Percentiles rank a stretch among this genome's conserved stretches.
phyloP scores from a whole-genome alignment of 495 filamentous ascomycete genomes.

The Neurospora africana region DNA sequence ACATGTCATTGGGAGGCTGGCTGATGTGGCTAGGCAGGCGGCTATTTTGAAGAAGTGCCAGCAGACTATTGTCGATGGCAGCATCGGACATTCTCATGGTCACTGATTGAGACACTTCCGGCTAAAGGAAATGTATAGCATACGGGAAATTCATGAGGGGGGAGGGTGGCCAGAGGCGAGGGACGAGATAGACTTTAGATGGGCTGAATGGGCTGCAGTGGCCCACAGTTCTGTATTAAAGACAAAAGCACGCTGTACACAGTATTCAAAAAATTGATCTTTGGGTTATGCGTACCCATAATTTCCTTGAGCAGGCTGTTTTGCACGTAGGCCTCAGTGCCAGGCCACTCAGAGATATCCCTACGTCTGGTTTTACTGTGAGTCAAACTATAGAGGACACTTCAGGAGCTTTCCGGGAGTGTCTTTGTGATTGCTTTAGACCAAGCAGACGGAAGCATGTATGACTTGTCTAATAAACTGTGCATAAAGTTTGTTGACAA shows the following conservation, averaged over 20 bases:
- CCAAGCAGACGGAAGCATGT: background rate
- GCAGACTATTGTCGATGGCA: slow-evolving; percentile 37
- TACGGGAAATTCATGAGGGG: background rate
- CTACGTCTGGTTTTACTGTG: background rate
- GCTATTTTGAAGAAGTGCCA: slow-evolving; percentile 82
- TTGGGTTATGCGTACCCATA: background rate
- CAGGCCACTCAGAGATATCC: background rate
- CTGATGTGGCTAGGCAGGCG: slow-evolving; percentile 80
- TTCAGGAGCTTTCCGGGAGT: background rate
- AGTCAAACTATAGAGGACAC: background rate
- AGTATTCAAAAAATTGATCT: background rate
- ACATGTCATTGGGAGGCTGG: slow-evolving; percentile 72
- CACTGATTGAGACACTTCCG: background rate
- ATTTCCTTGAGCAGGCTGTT: background rate
- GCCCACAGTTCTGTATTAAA: background rate
- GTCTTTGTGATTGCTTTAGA: background rate
- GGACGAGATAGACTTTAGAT: background rate
- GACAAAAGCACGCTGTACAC: background rate
- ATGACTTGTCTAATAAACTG: background rate
- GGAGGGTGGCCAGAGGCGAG: background rate
- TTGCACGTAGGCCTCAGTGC: background rate
- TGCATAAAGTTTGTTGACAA: background rate
- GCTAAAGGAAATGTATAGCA: background rate
- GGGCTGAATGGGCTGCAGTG: background rate
- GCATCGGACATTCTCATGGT: slow-evolving; percentile 23